Percentiles rank a stretch among this genome's conserved stretches.
Evolutionary conservation across 108 stramenopile genomes (phyloP).

Genomic region (Conticribra weissflogii): DNA sequence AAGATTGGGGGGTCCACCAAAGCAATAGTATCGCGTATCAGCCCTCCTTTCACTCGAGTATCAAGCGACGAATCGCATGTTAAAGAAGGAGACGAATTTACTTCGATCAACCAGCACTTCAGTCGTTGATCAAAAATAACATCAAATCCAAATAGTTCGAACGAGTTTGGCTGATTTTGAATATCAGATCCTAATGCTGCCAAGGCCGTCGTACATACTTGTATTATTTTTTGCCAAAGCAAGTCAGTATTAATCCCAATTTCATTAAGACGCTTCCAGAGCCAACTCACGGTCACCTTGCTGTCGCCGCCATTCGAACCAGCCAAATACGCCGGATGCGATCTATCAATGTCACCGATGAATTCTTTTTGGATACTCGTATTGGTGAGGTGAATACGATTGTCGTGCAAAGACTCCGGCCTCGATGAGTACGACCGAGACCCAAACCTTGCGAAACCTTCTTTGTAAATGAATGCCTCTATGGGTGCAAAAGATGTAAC

Average conservation of each 20-base stretch:
- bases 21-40: slow-evolving; percentile 51
- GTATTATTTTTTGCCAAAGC: slow-evolving; percentile 68
- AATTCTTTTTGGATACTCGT: slow-evolving; percentile 73
- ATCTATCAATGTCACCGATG: slow-evolving; percentile 59
- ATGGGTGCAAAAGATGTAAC: slow-evolving; percentile 83
- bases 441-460: slow-evolving; percentile 88
- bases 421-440: slow-evolving; percentile 59
- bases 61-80: slow-evolving; percentile 47
- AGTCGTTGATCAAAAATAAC: slow-evolving; percentile 74
- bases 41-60: slow-evolving; percentile 36
- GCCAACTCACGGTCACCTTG: slow-evolving; percentile 48
- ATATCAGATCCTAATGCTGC: slow-evolving; percentile 68
- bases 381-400: slow-evolving; percentile 55
- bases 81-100: slow-evolving; percentile 84
- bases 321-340: slow-evolving; percentile 62
- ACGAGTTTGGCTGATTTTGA: slow-evolving; percentile 78
- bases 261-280: slow-evolving; percentile 43
- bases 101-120: slow-evolving; percentile 90
- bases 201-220: slow-evolving; percentile 72
- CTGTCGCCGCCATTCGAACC: slow-evolving; percentile 34
- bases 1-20: slow-evolving; percentile 44
- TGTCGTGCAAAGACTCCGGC: slow-evolving; percentile 41
- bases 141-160: slow-evolving; percentile 91
- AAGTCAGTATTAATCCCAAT: slow-evolving; percentile 45
- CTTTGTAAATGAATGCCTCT: slow-evolving; percentile 82